Conservation (phyloP, 2,329 filamentous ascomycete genomes). For the Cladosporium sp. region DNA sequence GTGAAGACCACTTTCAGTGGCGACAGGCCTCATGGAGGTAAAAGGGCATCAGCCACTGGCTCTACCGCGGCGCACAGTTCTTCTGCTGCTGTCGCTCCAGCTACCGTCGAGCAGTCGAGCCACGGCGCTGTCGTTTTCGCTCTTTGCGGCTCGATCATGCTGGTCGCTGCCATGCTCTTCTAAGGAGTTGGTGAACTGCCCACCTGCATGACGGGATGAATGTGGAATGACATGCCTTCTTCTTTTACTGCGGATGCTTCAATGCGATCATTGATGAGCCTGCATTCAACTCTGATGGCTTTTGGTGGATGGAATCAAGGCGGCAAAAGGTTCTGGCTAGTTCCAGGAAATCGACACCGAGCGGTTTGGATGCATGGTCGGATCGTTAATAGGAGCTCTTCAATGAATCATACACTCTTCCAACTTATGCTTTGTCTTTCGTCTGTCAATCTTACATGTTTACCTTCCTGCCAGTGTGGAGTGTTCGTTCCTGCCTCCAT, state of each 20-base stretch:
- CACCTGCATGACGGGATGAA: neutral
- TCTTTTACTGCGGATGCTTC: neutral
- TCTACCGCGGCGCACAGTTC: neutral
- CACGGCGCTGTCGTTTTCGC: neutral
- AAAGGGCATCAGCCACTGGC: neutral
- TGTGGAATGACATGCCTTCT: neutral
- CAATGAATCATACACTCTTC: neutral
- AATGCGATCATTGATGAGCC: neutral
- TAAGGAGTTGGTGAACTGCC: neutral
- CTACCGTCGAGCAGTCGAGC: neutral
- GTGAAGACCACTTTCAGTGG: neutral
- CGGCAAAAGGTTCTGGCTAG: neutral
- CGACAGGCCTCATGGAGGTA: neutral
- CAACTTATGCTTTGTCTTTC: neutral
- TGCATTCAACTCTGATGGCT: neutral
- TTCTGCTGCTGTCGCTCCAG: neutral
- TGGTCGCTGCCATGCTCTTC: neutral
- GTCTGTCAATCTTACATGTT: neutral
- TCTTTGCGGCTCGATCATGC: neutral
- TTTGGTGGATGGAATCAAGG: neutral
- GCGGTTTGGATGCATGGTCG: neutral
- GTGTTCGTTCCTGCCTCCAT: neutral
- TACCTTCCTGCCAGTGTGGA: neutral
- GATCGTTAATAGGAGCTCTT: neutral
- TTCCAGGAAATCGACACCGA: neutral